A percentile compares a stretch with the other conserved stretches of the same genome.
Conservation (phyloP, 2,329 filamentous ascomycete species). For the Fusarium luffae region DNA sequence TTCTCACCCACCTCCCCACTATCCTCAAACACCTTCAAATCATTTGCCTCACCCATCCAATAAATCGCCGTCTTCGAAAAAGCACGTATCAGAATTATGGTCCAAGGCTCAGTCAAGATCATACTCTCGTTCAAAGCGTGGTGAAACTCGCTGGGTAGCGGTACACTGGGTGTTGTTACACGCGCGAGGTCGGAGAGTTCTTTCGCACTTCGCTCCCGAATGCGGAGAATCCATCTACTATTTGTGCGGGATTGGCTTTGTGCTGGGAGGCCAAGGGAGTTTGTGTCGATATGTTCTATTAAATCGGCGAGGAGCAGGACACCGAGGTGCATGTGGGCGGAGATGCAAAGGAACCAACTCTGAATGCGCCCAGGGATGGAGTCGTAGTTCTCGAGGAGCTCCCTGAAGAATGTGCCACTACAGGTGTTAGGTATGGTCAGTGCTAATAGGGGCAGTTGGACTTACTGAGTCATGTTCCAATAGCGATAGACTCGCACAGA, state of each 20-base stretch:
- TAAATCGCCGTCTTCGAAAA: conserved; percentile 59
- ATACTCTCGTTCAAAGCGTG: conserved; percentile 64
- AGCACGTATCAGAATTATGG: conserved; percentile 62
- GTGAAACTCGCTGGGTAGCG: conserved; percentile 57
- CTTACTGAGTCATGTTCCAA: conserved; percentile 62
- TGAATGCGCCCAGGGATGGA: conserved; percentile 63
- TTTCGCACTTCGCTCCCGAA: conserved; percentile 57
- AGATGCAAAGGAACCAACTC: conserved; percentile 68
- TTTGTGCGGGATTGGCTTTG: conserved; percentile 40
- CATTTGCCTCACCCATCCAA: conserved; percentile 50
- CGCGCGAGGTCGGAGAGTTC: conserved; percentile 61
- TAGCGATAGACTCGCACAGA: conserved; percentile 62
- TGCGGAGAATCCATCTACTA: conserved; percentile 51
- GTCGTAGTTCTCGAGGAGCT: conserved; percentile 62
- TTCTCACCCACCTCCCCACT: conserved; percentile 45
- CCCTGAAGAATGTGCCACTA: conserved; percentile 59
- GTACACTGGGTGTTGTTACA: conserved; percentile 52
- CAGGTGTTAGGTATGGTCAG: not conserved
- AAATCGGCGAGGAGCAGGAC: conserved; percentile 65
- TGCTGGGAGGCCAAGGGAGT: conserved; percentile 37
- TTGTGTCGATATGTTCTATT: conserved; percentile 61
- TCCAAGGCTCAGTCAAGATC: conserved; percentile 69
- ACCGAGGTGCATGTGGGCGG: conserved; percentile 68
- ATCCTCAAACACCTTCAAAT: conserved; percentile 36
- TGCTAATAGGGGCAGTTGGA: fast-evolving